A percentile compares a stretch with the other conserved stretches of the same genome.
Evolutionary conservation across 208 protist species (phyloP).

Genomic region (Crithidia acanthocephali): DNA sequence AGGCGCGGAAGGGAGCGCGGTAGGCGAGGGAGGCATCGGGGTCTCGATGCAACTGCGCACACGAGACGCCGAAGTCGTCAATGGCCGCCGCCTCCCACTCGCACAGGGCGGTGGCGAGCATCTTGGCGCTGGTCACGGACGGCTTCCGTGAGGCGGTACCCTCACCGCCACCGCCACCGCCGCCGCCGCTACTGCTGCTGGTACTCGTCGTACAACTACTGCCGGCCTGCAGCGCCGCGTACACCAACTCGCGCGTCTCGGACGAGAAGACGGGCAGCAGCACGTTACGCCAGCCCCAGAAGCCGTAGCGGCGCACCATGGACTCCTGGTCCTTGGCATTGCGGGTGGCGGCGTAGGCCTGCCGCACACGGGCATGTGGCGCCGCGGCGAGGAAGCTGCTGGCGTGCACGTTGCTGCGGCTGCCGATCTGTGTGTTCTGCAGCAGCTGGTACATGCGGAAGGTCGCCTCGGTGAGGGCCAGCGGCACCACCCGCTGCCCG

Average conservation of each 20-base stretch:
- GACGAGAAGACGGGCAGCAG: conserved; percentile 17
- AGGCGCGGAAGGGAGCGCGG: conserved; percentile 10
- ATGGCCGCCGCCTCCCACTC: conserved; percentile 96
- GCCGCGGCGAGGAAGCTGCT: conserved; percentile 23
- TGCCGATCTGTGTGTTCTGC: conserved; percentile 18
- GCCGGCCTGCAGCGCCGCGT: conserved; percentile 1
- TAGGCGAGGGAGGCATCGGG: conserved; percentile 16
- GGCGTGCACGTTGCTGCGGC: conserved; percentile 2
- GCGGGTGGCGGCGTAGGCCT: conserved; percentile 14
- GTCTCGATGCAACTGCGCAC: conserved; percentile 20
- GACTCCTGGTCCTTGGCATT: conserved; percentile 14
- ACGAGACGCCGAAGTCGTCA: conserved; percentile 14
- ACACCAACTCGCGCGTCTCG: conserved; percentile 14
- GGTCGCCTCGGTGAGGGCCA: conserved; percentile 9
- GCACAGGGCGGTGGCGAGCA: conserved; percentile 10
- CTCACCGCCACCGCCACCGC: too few relatives aligned
- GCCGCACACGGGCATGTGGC: conserved; percentile 14
- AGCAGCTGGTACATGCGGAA: conserved; percentile 30
- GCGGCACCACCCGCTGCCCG: conserved; percentile 9
- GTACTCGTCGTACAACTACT: neutral
- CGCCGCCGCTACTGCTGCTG: neutral
- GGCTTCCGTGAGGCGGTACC: neutral
- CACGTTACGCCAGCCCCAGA: conserved; percentile 30
- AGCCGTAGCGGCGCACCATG: conserved; percentile 25
- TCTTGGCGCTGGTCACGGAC: conserved; percentile 6